Percentiles rank a stretch among this genome's conserved stretches.
Conservation (phyloP, 2,329 filamentous ascomycete genomes). For the Cladobotryum protrusum region DNA sequence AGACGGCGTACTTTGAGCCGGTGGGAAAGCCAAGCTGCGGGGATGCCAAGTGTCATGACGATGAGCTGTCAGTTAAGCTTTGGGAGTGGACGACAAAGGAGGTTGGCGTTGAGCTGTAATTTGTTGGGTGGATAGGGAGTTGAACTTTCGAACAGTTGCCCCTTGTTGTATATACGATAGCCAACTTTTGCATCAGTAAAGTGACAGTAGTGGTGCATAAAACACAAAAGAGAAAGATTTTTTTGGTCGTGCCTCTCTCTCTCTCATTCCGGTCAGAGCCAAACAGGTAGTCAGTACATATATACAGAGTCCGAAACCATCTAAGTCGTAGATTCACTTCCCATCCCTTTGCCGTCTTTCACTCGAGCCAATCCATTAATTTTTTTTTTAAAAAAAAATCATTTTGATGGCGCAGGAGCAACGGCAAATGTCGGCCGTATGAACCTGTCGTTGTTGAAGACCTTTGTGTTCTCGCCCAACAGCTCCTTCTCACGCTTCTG, state of each 20-base stretch:
- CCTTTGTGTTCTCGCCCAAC: conserved; percentile 72
- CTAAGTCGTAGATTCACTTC: not conserved
- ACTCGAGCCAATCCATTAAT: not conserved
- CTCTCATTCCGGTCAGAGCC: not conserved
- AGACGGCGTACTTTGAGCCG: conserved; percentile 29
- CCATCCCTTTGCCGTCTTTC: no score
- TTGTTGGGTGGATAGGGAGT: not conserved
- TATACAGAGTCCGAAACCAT: conserved; percentile 11
- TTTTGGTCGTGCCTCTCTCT: not conserved
- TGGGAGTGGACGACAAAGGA: conserved; percentile 33
- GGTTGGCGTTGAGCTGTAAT: conserved; percentile 2
- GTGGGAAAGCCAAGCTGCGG: conserved; percentile 19
- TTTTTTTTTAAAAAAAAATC: no score
- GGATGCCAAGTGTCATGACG: conserved; percentile 18
- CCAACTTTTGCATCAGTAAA: not conserved
- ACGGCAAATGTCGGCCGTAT: conserved; percentile 74
- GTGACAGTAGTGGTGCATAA: not conserved
- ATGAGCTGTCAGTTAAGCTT: conserved; percentile 23
- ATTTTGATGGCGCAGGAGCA: conserved; percentile 60
- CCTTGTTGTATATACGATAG: no score
- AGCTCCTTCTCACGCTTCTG: conserved; percentile 86
- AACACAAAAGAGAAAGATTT: not conserved
- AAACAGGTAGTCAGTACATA: conserved; percentile 1
- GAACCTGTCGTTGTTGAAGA: conserved; percentile 86
- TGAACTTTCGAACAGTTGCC: no score